Evolutionary conservation across 345 rosid genomes (phyloP).

Genomic region (Citrus mangshanensis): DNA sequence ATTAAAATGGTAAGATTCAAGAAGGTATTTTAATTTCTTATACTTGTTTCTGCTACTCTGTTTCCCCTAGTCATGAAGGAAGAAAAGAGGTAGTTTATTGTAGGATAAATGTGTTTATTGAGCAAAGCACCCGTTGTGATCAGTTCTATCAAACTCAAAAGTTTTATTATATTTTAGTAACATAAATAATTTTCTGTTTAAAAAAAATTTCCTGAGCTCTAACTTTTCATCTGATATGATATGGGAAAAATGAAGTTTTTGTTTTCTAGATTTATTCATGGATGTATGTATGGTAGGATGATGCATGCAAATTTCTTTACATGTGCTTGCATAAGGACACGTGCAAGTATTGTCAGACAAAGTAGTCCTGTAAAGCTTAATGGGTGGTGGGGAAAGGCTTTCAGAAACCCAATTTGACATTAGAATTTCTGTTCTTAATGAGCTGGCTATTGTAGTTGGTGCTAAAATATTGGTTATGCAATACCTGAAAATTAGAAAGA

Average conservation of each 20-base stretch:
- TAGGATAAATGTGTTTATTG: background rate
- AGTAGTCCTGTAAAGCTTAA: background rate
- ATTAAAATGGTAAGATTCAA: background rate
- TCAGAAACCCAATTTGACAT: background rate
- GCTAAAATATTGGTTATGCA: background rate
- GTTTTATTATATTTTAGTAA: background rate
- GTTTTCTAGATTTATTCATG: background rate
- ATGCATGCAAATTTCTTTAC: background rate
- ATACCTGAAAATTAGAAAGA: constrained; percentile 4
- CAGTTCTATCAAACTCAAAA: background rate
- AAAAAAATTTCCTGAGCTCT: background rate
- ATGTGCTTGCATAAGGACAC: background rate
- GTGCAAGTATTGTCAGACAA: background rate
- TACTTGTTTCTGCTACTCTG: background rate
- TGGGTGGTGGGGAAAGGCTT: background rate
- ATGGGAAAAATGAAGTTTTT: background rate
- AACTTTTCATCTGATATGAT: background rate
- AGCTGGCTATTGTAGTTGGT: background rate
- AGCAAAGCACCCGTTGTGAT: background rate
- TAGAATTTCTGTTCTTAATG: background rate
- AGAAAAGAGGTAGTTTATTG: background rate
- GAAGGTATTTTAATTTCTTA: background rate
- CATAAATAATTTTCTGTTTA: background rate
- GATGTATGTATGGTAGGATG: background rate
- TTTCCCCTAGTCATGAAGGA: background rate